Evolutionary conservation across 2,329 filamentous ascomycete species (phyloP).

Genomic region (Incumbomyces lentus): DNA sequence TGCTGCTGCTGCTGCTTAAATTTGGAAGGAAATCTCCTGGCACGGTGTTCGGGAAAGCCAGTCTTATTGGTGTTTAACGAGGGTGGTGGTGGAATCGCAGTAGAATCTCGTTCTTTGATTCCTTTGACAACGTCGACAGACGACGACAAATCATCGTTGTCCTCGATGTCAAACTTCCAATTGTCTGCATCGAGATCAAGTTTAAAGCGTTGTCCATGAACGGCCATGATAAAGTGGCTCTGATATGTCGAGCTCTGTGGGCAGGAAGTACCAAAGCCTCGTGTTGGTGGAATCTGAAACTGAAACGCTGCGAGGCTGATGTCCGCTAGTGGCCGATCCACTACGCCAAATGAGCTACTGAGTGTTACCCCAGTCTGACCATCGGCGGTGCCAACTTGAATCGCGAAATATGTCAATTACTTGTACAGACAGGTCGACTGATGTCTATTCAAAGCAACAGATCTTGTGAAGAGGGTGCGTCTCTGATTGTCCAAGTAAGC

Average conservation of each 20-base stretch:
- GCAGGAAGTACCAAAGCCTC: neutral
- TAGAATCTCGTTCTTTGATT: slow-evolving; percentile 62
- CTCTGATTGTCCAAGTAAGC: no score
- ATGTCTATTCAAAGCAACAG: no score
- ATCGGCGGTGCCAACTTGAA: no score
- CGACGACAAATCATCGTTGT: slow-evolving; percentile 24
- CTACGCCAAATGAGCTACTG: no score
- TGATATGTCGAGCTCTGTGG: no score
- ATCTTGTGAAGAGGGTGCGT: no score
- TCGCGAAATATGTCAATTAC: no score
- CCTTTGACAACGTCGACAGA: slow-evolving; percentile 52
- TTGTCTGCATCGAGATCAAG: slow-evolving; percentile 49
- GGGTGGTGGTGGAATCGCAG: slow-evolving; percentile 30
- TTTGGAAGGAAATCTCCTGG: slow-evolving; percentile 59
- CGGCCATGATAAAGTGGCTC: neutral
- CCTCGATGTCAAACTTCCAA: slow-evolving; percentile 17
- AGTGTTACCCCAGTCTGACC: no score
- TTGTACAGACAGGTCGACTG: no score
- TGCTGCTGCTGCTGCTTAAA: slow-evolving; percentile 65
- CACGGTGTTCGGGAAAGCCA: slow-evolving; percentile 85
- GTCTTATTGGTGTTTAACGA: slow-evolving; percentile 54
- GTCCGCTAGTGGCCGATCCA: neutral
- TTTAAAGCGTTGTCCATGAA: slow-evolving; percentile 51
- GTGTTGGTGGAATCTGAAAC: neutral
- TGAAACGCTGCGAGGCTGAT: neutral